A percentile compares a stretch with the other conserved stretches of the same genome.
These are phyloP conservation scores for Limtongia smithiae DNA, from an alignment of 805 yeast species.

Conservation along the genomic window DNA sequence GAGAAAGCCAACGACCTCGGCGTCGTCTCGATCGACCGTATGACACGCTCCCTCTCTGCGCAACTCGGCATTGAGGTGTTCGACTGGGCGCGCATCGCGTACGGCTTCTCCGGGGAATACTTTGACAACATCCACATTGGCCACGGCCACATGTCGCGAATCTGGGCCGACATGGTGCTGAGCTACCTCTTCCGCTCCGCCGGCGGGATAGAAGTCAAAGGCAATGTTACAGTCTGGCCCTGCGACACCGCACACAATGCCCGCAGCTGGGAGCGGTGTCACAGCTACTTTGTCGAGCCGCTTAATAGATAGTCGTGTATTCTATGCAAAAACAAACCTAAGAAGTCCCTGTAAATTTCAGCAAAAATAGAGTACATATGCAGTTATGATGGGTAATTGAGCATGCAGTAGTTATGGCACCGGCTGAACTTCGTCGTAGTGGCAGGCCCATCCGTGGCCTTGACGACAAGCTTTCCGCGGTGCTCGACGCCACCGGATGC, in stretches of 20 bases:
- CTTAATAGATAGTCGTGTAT: not conserved
- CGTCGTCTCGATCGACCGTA: conserved; percentile 16
- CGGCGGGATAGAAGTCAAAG: conserved; percentile 6
- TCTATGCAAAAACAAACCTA: no score
- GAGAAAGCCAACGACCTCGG: conserved; percentile 13
- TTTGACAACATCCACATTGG: conserved; percentile 9
- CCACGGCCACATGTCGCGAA: conserved; percentile 6
- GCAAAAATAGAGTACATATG: no score
- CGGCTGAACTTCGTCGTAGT: no score
- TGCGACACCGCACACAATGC: no score
- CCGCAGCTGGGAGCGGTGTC: not conserved
- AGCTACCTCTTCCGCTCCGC: conserved; percentile 2
- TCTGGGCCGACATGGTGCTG: conserved; percentile 7
- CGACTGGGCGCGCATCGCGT: conserved; percentile 21
- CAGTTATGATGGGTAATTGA: no score
- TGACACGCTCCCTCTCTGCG: conserved; percentile 8
- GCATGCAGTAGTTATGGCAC: no score
- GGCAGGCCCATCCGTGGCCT: no score
- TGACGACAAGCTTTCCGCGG: not conserved
- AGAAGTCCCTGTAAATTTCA: no score
- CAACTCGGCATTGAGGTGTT: conserved; percentile 16
- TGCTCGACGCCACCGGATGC: conserved; percentile 6
- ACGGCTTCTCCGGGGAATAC: conserved; percentile 10
- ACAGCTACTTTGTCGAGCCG: not conserved
- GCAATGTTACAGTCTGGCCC: not conserved